phyloP scores from a whole-genome alignment of 2,329 filamentous ascomycete species.

The Herpotrichia juniperi region DNA sequence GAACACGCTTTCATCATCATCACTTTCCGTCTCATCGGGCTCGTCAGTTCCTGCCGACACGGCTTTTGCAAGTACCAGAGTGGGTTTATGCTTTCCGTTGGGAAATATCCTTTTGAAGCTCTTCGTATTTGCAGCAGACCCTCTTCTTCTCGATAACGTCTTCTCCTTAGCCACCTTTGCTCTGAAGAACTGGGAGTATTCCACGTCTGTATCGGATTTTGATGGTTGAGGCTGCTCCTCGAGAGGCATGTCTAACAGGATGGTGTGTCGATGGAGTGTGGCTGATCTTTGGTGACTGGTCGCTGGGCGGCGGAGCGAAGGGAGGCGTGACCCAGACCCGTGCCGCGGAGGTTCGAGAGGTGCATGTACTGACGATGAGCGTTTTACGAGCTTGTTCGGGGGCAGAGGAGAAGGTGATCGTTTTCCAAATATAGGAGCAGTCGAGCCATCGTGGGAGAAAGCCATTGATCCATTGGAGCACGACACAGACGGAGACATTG shows the following conservation, averaged over 20 bases:
- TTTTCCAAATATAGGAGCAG: slow-evolving; percentile 65
- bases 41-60: slow-evolving; percentile 40
- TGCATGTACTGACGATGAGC: slow-evolving; percentile 64
- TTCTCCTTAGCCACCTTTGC: slow-evolving; percentile 41
- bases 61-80: slow-evolving; percentile 55
- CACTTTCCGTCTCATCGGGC: slow-evolving; percentile 44
- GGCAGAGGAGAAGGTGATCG: slow-evolving; percentile 51
- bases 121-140: slow-evolving; percentile 44
- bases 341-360: slow-evolving; percentile 52
- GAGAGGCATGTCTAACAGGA: slow-evolving; percentile 33
- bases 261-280: slow-evolving; percentile 65
- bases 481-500: slow-evolving; percentile 68
- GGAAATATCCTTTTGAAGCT: slow-evolving; percentile 52
- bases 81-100: slow-evolving; percentile 52
- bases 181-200: slow-evolving; percentile 47
- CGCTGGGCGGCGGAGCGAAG: slow-evolving; percentile 72
- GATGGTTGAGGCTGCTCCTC: slow-evolving; percentile 29
- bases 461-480: slow-evolving; percentile 65
- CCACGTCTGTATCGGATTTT: slow-evolving; percentile 32
- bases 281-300: slow-evolving; percentile 80
- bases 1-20: slow-evolving; percentile 47
- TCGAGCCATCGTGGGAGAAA: slow-evolving; percentile 59
- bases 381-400: slow-evolving; percentile 81
- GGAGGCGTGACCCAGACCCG: slow-evolving; percentile 65
- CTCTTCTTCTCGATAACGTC: slow-evolving; percentile 49